A percentile compares a stretch with the other conserved stretches of the same genome.
phyloP scores from a whole-genome alignment of 768 basidiomycete species.

The Leucosporidium scottii region DNA sequence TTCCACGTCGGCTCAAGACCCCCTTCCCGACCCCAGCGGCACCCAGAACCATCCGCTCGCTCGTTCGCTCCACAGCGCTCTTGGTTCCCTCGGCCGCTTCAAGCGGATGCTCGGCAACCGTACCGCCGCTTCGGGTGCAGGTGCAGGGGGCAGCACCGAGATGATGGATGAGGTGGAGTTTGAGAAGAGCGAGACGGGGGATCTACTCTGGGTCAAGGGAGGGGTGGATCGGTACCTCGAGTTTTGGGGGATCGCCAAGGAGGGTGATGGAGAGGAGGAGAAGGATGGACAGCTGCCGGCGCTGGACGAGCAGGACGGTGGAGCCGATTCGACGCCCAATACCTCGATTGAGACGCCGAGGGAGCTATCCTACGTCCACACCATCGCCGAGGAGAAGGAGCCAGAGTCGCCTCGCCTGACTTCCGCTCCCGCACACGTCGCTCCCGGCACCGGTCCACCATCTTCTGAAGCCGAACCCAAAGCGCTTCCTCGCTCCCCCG shows the following conservation, averaged over 20 bases:
- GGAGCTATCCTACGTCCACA: conserved; percentile 40
- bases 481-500: too few species aligned
- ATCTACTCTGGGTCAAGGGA: conserved; percentile 56
- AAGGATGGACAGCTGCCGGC: conserved; percentile 48
- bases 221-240: conserved; percentile 60
- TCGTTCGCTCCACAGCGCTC: conserved; percentile 69
- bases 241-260: conserved; percentile 40
- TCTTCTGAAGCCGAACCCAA: too few species aligned
- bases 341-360: background rate
- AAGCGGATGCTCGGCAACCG: conserved; percentile 55
- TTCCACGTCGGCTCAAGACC: background rate
- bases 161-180: conserved; percentile 55
- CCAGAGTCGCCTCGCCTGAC: too few species aligned
- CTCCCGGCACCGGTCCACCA: too few species aligned
- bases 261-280: conserved; percentile 10
- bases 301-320: conserved; percentile 59
- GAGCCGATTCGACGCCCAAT: conserved; percentile 56
- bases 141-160: background rate
- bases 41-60: conserved; percentile 52
- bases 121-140: background rate
- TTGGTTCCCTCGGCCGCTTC: conserved; percentile 75
- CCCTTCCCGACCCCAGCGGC: background rate
- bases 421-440: too few species aligned
- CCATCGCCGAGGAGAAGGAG: background rate
- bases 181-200: conserved; percentile 55